phyloP scores from a whole-genome alignment of 2,329 filamentous ascomycete genomes.

The Pyricularia grisea region DNA sequence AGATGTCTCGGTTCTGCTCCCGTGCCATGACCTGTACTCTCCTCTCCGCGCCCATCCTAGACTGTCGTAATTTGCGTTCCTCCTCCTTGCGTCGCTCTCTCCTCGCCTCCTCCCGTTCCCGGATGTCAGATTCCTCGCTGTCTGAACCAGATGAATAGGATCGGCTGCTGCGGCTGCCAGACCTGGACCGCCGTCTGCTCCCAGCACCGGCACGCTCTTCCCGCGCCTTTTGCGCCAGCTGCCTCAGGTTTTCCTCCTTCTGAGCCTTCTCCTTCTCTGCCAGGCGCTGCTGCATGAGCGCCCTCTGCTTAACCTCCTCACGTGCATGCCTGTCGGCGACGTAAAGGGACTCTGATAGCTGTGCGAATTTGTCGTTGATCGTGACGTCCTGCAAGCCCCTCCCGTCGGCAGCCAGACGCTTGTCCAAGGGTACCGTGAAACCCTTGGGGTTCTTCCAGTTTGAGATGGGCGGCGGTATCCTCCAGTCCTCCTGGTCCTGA shows the following conservation, averaged over 20 bases:
- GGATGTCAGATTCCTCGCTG: constrained; percentile 59
- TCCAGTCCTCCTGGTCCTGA: constrained; percentile 96
- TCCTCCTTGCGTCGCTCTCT: constrained; percentile 72
- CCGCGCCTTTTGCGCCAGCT: constrained; percentile 82
- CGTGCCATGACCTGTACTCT: constrained; percentile 86
- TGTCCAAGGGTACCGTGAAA: constrained; percentile 92
- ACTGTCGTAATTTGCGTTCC: constrained; percentile 84
- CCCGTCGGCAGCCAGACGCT: constrained; percentile 88
- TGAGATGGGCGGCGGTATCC: constrained; percentile 74
- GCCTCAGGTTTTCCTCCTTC: constrained; percentile 86
- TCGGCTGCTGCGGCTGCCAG: constrained; percentile 19
- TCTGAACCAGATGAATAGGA: constrained; percentile 35
- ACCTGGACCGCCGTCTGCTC: constrained; percentile 21
- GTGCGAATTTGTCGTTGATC: constrained; percentile 97
- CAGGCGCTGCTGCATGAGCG: constrained; percentile 89
- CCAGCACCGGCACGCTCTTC: constrained; percentile 59
- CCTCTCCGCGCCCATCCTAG: constrained; percentile 89
- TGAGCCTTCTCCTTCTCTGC: constrained; percentile 93
- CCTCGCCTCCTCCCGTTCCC: constrained; percentile 68
- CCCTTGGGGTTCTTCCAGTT: constrained; percentile 99
- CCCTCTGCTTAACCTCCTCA: constrained; percentile 88
- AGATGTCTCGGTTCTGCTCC: constrained; percentile 94
- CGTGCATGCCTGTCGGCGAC: constrained; percentile 91
- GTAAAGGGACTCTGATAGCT: constrained; percentile 88
- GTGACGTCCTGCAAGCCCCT: constrained; percentile 85